A percentile compares a stretch with the other conserved stretches of the same genome.
Evolutionary conservation across 495 filamentous ascomycete species (phyloP).

Genomic region (Aspergillus diversus): DNA sequence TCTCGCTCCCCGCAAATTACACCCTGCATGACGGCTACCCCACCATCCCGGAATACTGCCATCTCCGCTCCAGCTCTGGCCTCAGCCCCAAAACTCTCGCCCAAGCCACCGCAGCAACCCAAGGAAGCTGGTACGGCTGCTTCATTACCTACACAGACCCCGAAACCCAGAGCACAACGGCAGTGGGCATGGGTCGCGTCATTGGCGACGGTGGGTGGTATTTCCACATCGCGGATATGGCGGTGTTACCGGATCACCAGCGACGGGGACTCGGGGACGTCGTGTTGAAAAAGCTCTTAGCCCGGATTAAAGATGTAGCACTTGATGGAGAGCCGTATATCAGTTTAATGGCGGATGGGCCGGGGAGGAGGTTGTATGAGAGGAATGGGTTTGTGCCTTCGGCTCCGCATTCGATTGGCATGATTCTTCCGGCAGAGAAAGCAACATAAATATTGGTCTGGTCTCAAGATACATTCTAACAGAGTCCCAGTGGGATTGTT

Average conservation of each 20-base stretch:
- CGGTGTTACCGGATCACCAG: constrained; percentile 51
- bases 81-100: constrained; percentile 42
- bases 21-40: constrained; percentile 40
- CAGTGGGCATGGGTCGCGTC: constrained; percentile 55
- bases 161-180: background rate
- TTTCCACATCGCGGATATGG: constrained; percentile 58
- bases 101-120: constrained; percentile 36
- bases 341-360: constrained; percentile 48
- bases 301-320: constrained; percentile 41
- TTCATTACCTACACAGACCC: constrained; percentile 37
- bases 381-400: constrained; percentile 55
- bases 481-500: too few species aligned
- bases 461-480: too few species aligned
- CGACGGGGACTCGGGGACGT: constrained; percentile 52
- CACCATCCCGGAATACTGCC: constrained; percentile 38
- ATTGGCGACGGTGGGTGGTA: constrained; percentile 59
- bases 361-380: constrained; percentile 48
- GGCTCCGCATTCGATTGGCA: constrained; percentile 30
- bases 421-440: constrained; percentile 28
- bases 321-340: constrained; percentile 45
- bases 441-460: too few species aligned
- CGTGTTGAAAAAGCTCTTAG: constrained; percentile 47
- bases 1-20: constrained; percentile 36
- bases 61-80: constrained; percentile 40
- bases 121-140: constrained; percentile 48